Base-by-base conservation (phyloP, 768 basidiomycete genomes). In the Leucogyrophana mollusca region DNA sequence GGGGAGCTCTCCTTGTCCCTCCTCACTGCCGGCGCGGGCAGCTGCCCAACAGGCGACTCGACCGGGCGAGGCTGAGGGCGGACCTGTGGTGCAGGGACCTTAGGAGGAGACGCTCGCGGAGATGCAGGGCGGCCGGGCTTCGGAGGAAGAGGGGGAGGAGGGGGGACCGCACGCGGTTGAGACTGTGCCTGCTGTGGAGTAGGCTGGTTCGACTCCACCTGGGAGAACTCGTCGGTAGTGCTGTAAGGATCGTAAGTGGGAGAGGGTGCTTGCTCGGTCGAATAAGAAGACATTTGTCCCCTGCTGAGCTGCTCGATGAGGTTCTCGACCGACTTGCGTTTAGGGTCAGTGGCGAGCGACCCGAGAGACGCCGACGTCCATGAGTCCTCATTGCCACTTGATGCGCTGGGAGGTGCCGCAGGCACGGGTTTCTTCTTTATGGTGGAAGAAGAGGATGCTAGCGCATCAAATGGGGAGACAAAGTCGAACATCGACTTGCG, bases 401-500 rank as follows among this genome's bases (percentile, higher is more conserved):
- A 70, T 10, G 71, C 41, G 40, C 68, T 66, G 8, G 76, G 50
- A 43, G 57, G 14, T 37, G 71, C 69, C 37, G 70, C 51, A 9
- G 82, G 85, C 3, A 79, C 78, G 16, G 85, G 81, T 60, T 88
- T 89, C 62, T 89, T 87, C 72, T 85, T 87, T 45, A 77, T 62
- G 14, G 73, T 45, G 34, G 62, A 60, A 1, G 60, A 25, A n/a
- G 74, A 67, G 7, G 80, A 53, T n/a, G 67, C 74, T 37, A 92
- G 75, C 20, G 87, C 89, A 55, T 93, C 90, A 55, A 92, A 91
- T 2, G 90, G 84, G 40, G 88, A 90, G 40, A 85, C 76, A 50
- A 88, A 92, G 32, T 91, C 88, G 55, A 93, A 93, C 78, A 90
- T 81, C 40, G 87, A 86, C 64, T 86, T 84, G 56, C 82, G 85